phyloP scores from a whole-genome alignment of 164 flowering plant genomes.

The Liriodendron chinense region DNA sequence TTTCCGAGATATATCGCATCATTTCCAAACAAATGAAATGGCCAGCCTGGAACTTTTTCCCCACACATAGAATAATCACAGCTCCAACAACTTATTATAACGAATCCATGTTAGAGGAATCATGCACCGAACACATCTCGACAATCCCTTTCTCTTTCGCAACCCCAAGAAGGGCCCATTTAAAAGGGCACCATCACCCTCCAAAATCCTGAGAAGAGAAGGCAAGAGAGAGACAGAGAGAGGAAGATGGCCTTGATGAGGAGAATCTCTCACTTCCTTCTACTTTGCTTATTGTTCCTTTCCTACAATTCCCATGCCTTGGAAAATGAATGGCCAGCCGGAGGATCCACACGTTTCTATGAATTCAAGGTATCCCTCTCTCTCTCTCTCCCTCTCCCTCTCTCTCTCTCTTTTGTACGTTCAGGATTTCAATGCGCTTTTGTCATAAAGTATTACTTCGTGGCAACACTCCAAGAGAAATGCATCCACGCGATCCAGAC shows the following conservation, averaged over 20 bases:
- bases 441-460: too few relatives aligned
- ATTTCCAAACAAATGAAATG: background rate
- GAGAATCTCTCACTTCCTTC: slow-evolving; percentile 10
- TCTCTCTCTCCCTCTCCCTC: slow-evolving; percentile 13
- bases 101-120: slow-evolving; percentile 46
- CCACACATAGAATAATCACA: slow-evolving; percentile 44
- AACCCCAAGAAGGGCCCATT: slow-evolving; percentile 5
- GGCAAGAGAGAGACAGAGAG: background rate
- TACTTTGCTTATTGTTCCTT: slow-evolving; percentile 19
- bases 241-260: slow-evolving; percentile 1
- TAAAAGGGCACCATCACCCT: slow-evolving; percentile 2
- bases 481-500: too few relatives aligned
- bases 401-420: slow-evolving; percentile 11
- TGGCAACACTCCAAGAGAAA: too few relatives aligned
- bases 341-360: slow-evolving; percentile 51
- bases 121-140: slow-evolving; percentile 37
- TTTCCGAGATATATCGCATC: background rate
- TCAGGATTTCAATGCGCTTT: background rate
- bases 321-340: slow-evolving; percentile 24
- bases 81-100: slow-evolving; percentile 58
- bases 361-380: slow-evolving; percentile 52
- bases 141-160: slow-evolving; percentile 12
- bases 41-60: slow-evolving; percentile 15
- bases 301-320: slow-evolving; percentile 17
- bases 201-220: background rate